Base-by-base conservation (phyloP, 208 protist genomes). In the Acanthamoeba culbertsoni region DNA sequence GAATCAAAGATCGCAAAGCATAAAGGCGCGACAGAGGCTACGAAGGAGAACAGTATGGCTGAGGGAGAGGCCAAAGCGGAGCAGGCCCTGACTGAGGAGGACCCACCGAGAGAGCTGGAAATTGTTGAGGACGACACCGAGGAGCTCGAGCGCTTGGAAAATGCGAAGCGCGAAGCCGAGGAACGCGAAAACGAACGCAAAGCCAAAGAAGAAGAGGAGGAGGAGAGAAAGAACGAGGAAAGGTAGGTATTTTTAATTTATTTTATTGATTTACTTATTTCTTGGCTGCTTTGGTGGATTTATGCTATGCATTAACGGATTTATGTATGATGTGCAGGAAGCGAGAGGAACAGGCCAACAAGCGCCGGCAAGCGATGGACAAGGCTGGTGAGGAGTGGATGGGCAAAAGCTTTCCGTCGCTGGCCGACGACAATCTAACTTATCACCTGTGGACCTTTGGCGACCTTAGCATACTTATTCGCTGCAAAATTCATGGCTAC, bases 371-470 rank as follows among this genome's bases (percentile, higher is more conserved):
- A 20, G 73, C 73, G 8, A 5, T 84, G 23, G 73, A 43, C 0
- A 84, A 84, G 45, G 73, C 73, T 1, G 73, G 73, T 33, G 73
- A 84, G 73, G 73, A 84, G 73, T 84, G 73, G 73, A 84, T 84
- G 73, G 73, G 43, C 0, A 37, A 43, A n/a, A 84, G 73, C 73
- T 84, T 84, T 42, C 73, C 73, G 12, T 90, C 82, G 31, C 55
- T 90, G 3, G 55, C 55, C 8, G 82, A 90, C 46, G 82, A 57
- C 35, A 90, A 90, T 53, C 82, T 90, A 10, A 90, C 31, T 40
- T 90, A 90, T 40, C 46, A 90, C 35, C 55, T 90, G 33, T 90
- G 82, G 82, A 90, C 20, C 42, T 90, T 90, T 65, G 82, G 82
- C 33, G 53, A 59, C 37, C 46, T 90, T 0, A 45, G 82, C 2